These are phyloP conservation scores for Calonectria leucothoes DNA, from an alignment of 2,329 filamentous ascomycete genomes.

Conservation along the genomic window DNA sequence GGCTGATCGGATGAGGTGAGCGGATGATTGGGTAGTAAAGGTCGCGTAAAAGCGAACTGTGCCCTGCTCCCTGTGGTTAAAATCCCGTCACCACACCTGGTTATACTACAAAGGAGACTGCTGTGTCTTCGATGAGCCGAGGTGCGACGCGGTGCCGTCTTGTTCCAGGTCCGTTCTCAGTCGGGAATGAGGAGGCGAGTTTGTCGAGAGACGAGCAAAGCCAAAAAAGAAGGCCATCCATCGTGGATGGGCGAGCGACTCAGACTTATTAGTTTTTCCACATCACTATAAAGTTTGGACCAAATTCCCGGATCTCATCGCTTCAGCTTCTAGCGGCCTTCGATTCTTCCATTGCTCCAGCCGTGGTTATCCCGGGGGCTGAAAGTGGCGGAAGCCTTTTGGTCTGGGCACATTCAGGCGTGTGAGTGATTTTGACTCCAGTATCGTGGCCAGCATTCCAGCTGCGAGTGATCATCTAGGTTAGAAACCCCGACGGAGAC, in stretches of 20 bases:
- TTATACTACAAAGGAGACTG: conserved; percentile 5
- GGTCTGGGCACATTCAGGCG: conserved; percentile 39
- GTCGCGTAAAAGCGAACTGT: conserved; percentile 21
- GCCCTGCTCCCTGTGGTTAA: conserved; percentile 25
- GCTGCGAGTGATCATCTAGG: conserved; percentile 11
- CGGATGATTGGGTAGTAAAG: conserved; percentile 18
- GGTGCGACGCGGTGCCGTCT: neutral
- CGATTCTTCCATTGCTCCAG: conserved; percentile 19
- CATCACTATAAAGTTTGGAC: conserved; percentile 33
- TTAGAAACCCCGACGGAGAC: neutral
- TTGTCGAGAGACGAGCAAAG: neutral
- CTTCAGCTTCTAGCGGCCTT: conserved; percentile 30
- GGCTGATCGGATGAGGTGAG: conserved; percentile 22
- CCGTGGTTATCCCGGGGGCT: conserved; percentile 34
- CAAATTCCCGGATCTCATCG: conserved; percentile 30
- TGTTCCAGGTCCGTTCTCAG: neutral
- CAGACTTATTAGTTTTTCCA: conserved; percentile 18
- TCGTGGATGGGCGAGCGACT: neutral
- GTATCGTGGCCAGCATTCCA: conserved; percentile 38
- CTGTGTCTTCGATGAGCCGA: conserved; percentile 1
- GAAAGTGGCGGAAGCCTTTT: conserved; percentile 42
- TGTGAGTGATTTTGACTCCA: conserved; percentile 27
- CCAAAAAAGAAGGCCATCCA: neutral
- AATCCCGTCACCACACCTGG: neutral
- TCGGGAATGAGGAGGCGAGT: neutral